Percentiles rank a stretch among this genome's conserved stretches.
These are phyloP conservation scores for Cryptosporidium parvum DNA, from an alignment of 169 alveolate species.

Conservation along the genomic window DNA sequence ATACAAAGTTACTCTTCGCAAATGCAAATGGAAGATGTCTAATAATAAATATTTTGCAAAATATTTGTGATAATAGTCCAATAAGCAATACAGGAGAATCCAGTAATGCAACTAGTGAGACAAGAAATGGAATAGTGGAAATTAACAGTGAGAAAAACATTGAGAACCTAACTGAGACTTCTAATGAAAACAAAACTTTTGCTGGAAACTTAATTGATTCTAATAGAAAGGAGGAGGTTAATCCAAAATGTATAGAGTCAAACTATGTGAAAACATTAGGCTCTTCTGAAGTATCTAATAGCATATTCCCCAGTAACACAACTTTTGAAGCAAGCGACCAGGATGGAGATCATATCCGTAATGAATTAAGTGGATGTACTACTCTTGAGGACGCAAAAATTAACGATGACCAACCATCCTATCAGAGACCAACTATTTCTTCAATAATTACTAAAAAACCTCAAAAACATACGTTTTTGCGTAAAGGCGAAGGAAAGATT, in stretches of 20 bases:
- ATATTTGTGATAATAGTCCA: background rate
- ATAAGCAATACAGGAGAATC: background rate
- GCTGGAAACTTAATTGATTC: background rate
- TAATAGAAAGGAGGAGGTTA: background rate
- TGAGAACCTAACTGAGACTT: background rate
- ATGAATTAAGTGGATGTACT: background rate
- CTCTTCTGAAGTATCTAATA: background rate
- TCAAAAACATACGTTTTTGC: constrained; percentile 23
- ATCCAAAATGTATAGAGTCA: background rate
- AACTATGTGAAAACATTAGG: background rate
- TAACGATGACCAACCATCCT: constrained; percentile 15
- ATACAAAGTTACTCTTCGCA: constrained; percentile 23
- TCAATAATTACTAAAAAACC: constrained; percentile 26
- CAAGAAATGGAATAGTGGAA: background rate
- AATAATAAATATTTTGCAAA: constrained; percentile 5
- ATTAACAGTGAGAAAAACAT: background rate
- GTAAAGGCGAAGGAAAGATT: constrained; percentile 68
- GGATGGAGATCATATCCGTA: constrained; percentile 1
- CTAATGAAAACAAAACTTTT: background rate
- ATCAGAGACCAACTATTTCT: constrained; percentile 50
- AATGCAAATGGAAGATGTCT: constrained; percentile 42
- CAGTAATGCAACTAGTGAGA: background rate
- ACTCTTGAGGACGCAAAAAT: background rate
- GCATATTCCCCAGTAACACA: constrained; percentile 17
- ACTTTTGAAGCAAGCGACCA: constrained; percentile 35